Conservation (phyloP, 345 rosid species). For the Rhizophora mangle region DNA sequence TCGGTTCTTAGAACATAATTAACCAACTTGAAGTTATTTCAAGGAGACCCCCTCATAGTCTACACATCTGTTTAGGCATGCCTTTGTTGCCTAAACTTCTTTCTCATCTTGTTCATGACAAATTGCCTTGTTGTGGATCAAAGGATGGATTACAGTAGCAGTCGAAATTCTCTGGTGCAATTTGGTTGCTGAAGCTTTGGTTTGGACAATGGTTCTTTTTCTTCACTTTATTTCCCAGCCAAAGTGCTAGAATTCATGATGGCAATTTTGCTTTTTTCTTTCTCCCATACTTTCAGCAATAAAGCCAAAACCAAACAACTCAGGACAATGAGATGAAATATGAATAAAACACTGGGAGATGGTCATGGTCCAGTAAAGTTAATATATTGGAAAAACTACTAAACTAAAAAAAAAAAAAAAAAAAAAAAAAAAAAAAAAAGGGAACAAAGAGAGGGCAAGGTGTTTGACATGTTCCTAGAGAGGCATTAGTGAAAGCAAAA, state of each 20-base stretch:
- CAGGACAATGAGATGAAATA: neutral
- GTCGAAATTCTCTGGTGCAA: neutral
- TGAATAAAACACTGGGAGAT: neutral
- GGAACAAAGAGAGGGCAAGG: neutral
- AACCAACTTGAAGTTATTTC: too few relatives aligned
- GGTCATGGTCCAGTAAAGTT: neutral
- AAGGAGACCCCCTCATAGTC: too few relatives aligned
- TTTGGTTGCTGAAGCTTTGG: neutral
- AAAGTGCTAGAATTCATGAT: neutral
- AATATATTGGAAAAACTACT: neutral
- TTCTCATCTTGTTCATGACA: too few relatives aligned
- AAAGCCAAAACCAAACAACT: neutral
- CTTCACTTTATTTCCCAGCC: neutral
- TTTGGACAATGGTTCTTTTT: neutral
- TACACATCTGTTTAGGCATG: too few relatives aligned
- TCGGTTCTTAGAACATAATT: too few relatives aligned
- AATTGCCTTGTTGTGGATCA: too few relatives aligned
- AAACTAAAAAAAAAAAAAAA: neutral
- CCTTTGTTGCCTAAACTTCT: too few relatives aligned
- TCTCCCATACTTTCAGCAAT: neutral
- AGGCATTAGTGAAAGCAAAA: constrained; percentile 19
- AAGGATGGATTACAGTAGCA: too few relatives aligned
- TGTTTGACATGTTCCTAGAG: constrained; percentile 2
- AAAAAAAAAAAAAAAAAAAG: neutral
- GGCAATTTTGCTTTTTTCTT: neutral